phyloP scores from a whole-genome alignment of 805 yeast genomes.

The Sugiyamaella mastotermitis region DNA sequence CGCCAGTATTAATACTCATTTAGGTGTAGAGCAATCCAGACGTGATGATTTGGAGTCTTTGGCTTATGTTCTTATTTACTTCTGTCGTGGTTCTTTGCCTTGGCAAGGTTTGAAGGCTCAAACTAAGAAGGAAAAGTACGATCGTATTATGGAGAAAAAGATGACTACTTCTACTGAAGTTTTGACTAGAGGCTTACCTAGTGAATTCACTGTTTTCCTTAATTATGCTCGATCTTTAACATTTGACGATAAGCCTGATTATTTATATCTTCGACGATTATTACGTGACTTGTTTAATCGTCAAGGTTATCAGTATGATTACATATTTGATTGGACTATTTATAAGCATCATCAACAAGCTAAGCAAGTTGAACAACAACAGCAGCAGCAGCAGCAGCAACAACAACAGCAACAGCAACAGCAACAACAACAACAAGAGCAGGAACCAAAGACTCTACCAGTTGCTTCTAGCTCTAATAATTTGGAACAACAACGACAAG shows the following conservation, averaged over 20 bases:
- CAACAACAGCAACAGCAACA: conserved; percentile 4
- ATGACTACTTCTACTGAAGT: conserved; percentile 82
- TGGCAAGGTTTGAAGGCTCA: conserved; percentile 99
- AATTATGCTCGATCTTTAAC: conserved; percentile 83
- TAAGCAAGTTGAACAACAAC: conserved; percentile 12
- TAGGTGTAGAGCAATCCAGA: conserved; percentile 95
- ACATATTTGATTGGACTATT: conserved; percentile 94
- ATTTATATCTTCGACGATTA: conserved; percentile 77
- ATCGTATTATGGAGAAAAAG: conserved; percentile 91
- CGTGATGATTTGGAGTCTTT: conserved; percentile 94
- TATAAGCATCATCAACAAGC: conserved; percentile 49
- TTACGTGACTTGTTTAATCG: conserved; percentile 84
- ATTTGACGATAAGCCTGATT: conserved; percentile 96
- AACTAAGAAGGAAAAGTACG: conserved; percentile 94
- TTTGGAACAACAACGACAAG: neutral
- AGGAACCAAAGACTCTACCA: neutral
- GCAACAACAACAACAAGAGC: conserved; percentile 12
- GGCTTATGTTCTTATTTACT: conserved; percentile 91
- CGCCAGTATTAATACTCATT: conserved; percentile 90
- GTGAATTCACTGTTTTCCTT: conserved; percentile 82
- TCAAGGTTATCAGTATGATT: conserved; percentile 87
- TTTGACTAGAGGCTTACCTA: conserved; percentile 86
- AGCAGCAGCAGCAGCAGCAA: conserved; percentile 10
- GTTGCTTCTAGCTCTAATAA: neutral
- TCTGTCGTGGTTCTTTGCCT: conserved; percentile 92